Evolutionary conservation across 1,284 basidiomycete species (phyloP), one percentile per base, ranked within the genome.

Genomic region (Fomitopsis schrenkii): DNA sequence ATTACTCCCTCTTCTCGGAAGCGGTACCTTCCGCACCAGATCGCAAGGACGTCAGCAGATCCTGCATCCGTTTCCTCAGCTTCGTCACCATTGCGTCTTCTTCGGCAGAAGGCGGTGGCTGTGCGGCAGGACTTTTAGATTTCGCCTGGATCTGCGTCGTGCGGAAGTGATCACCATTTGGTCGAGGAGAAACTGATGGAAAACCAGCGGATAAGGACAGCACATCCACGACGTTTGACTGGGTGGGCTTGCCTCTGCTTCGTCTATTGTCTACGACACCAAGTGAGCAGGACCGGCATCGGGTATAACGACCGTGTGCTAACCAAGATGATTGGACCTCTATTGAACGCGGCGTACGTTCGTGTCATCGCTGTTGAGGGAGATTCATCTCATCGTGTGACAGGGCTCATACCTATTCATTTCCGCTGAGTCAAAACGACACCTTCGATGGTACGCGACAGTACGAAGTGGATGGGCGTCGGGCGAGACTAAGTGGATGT

Each of bases 51-150:
- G 71, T 62, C 17, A 80, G 66, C n/a, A 79, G 63, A 50, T 76
- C 76, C 62, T 73, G 69, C 19, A 80, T 63, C 15, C 77, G 71
- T 58, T 63, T 70, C 15, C 78, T 70, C 2, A 79, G 66, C 46
- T 76, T 77, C 62, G 72, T 76, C 26, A 75, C 66, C 15, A 79
- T 58, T 41, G 74, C 74, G 52, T 79, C 76, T 54, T 79, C 77
- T 46, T 78, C 76, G 5, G 68, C 40, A 17, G 74, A 75, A 4
- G 77, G 78, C 7, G 77, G 74, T 7, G 77, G 77, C 77, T 79
- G 44, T 6, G 41, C 17, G n/a, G 41, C 8, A 17, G 15, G 15
- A 19, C 15, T 42, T 45, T 56, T 33, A 53, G 56, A 36, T 26
- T n/a, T 12, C 40, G 50, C 52, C 50, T 60, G 42, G 46, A 14